phyloP scores from a whole-genome alignment of 495 filamentous ascomycete species.

The Trichocladium uniseriatum region DNA sequence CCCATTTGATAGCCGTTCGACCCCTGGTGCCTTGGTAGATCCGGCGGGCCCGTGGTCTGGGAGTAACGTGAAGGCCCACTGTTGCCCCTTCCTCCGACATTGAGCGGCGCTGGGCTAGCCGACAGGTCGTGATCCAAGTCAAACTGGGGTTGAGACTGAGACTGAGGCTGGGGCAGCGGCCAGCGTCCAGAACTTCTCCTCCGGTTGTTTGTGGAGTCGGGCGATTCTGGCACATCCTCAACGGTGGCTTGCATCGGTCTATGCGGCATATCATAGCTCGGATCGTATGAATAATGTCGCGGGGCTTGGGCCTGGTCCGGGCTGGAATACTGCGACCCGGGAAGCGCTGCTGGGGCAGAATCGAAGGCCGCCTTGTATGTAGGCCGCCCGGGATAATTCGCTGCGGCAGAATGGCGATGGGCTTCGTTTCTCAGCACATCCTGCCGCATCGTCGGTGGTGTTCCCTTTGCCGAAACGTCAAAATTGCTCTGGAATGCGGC shows the following conservation, averaged over 20 bases:
- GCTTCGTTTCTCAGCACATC: constrained; percentile 42
- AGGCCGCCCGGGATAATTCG: constrained; percentile 38
- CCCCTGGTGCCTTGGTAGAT: constrained; percentile 6
- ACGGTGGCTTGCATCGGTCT: constrained; percentile 59
- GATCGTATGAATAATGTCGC: constrained; percentile 43
- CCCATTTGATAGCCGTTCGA: constrained; percentile 12
- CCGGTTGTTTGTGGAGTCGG: constrained; percentile 27
- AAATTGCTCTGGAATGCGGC: constrained; percentile 17
- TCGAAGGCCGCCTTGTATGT: constrained; percentile 39
- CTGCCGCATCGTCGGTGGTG: constrained; percentile 36
- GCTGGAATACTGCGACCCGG: constrained; percentile 21
- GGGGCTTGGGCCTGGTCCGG: constrained; percentile 26
- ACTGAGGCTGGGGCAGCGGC: constrained; percentile 22
- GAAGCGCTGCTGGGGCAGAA: constrained; percentile 29
- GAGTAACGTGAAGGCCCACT: background rate
- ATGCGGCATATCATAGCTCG: constrained; percentile 31
- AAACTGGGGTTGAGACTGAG: constrained; percentile 19
- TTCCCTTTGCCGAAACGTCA: constrained; percentile 1
- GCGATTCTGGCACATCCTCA: constrained; percentile 54
- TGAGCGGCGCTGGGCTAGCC: constrained; percentile 41
- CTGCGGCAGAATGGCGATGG: constrained; percentile 33
- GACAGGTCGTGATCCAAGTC: constrained; percentile 30
- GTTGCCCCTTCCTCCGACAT: constrained; percentile 7
- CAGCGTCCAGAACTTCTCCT: constrained; percentile 35
- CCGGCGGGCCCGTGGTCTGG: background rate